Percentiles rank a stretch among this genome's conserved stretches.
phyloP scores from a whole-genome alignment of 805 yeast species.

The Pichia membranifaciens region DNA sequence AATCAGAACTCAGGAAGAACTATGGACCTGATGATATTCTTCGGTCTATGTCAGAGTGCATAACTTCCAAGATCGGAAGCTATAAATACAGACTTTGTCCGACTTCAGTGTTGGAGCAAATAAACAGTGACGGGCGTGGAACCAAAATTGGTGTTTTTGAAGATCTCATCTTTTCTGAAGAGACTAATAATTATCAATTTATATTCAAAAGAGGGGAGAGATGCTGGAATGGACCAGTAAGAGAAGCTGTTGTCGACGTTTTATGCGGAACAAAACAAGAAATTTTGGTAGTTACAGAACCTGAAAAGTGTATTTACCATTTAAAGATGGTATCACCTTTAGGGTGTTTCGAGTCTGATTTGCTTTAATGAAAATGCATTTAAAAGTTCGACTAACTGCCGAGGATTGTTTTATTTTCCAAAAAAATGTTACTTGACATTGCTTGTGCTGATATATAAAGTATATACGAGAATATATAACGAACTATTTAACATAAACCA shows the following conservation, averaged over 20 bases:
- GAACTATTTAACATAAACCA: conserved; percentile 49
- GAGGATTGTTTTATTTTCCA: too few relatives aligned
- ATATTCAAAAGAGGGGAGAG: conserved; percentile 57
- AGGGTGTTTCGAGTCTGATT: conserved; percentile 33
- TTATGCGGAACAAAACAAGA: conserved; percentile 58
- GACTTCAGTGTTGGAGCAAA: conserved; percentile 53
- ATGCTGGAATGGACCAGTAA: conserved; percentile 93
- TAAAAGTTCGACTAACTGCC: too few relatives aligned
- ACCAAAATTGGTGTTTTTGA: conserved; percentile 46
- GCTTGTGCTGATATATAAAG: not conserved
- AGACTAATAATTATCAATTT: conserved; percentile 15
- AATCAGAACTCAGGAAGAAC: conserved; percentile 18
- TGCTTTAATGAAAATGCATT: conserved; percentile 10
- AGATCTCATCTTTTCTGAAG: conserved; percentile 12
- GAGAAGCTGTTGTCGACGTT: conserved; percentile 61
- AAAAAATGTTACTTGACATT: too few relatives aligned
- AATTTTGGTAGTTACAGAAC: conserved; percentile 70
- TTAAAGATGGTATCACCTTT: conserved; percentile 45
- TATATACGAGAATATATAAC: not conserved
- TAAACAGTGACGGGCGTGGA: conserved; percentile 37
- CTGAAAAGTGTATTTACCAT: conserved; percentile 78
- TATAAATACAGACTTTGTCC: conserved; percentile 63
- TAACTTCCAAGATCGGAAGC: conserved; percentile 52
- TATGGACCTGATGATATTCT: conserved; percentile 64
- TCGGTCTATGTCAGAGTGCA: conserved; percentile 45